phyloP scores from a whole-genome alignment of 352 stramenopile genomes.

The Globisporangium ultimum region DNA sequence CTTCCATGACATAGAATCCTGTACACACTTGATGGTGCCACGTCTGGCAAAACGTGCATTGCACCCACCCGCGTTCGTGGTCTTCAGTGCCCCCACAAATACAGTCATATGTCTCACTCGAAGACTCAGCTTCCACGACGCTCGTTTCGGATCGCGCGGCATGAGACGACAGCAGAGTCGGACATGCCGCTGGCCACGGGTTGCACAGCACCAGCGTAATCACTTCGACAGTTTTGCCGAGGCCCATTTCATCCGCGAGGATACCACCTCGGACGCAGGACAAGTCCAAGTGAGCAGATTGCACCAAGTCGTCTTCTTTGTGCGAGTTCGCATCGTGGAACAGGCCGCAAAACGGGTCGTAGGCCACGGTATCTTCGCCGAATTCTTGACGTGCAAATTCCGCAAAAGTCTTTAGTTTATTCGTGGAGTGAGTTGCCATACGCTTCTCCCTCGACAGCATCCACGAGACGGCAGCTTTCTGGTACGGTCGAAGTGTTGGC shows the following conservation, averaged over 20 bases:
- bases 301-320: neutral
- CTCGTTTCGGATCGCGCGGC: constrained; percentile 3
- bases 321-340: constrained; percentile 13
- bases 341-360: constrained; percentile 36
- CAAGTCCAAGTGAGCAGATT: constrained; percentile 9
- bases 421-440: neutral
- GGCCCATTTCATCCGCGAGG: constrained; percentile 92
- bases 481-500: constrained; percentile 94
- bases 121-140: neutral
- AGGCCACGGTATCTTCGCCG: constrained; percentile 5
- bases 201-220: constrained; percentile 54
- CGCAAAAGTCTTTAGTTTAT: constrained; percentile 14
- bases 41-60: constrained; percentile 46
- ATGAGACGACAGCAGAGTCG: constrained; percentile 54
- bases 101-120: constrained; percentile 21
- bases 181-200: constrained; percentile 10
- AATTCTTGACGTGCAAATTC: constrained; percentile 3
- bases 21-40: constrained; percentile 72
- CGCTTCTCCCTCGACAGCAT: constrained; percentile 86
- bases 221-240: constrained; percentile 87
- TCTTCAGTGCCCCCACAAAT: constrained; percentile 46
- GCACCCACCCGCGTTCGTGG: constrained; percentile 38
- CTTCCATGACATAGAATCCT: constrained; percentile 17
- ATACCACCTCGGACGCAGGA: constrained; percentile 69
- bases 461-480: constrained; percentile 96